A percentile compares a stretch with the other conserved stretches of the same genome.
phyloP scores from a whole-genome alignment of 192 early-diverging fungal species.

The Mortierella claussenii region DNA sequence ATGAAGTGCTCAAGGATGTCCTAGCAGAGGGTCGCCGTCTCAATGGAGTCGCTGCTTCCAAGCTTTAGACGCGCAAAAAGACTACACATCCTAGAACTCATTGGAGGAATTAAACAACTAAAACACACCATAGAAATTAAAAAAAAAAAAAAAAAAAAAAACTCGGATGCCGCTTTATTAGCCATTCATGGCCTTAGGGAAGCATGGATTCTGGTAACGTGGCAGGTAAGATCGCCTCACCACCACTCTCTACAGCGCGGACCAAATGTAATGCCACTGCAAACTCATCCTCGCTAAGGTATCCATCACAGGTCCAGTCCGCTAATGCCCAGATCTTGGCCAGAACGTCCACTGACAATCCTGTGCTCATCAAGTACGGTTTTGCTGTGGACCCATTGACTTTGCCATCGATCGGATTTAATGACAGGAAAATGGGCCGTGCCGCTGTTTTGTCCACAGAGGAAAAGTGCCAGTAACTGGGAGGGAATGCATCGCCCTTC shows the following conservation, averaged over 20 bases:
- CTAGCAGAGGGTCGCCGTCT: constrained; percentile 39
- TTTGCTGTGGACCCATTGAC: constrained; percentile 62
- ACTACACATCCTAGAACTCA: too few species aligned
- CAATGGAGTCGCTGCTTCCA: constrained; percentile 21
- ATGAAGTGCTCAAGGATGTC: constrained; percentile 44
- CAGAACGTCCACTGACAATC: constrained; percentile 70
- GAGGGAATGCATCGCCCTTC: constrained; percentile 38
- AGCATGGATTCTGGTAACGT: constrained; percentile 56
- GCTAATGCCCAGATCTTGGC: constrained; percentile 79
- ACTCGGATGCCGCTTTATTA: too few species aligned
- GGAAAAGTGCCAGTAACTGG: constrained; percentile 65
- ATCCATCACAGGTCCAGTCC: constrained; percentile 86
- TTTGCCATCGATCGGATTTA: constrained; percentile 72
- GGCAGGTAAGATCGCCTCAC: constrained; percentile 49
- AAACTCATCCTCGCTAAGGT: constrained; percentile 86
- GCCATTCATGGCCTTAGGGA: too few species aligned
- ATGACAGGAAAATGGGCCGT: constrained; percentile 56
- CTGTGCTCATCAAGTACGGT: constrained; percentile 72
- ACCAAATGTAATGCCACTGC: constrained; percentile 82
- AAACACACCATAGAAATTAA: background rate
- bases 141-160: background rate
- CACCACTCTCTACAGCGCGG: constrained; percentile 58
- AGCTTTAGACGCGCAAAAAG: constrained; percentile 6
- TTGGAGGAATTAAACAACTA: background rate
- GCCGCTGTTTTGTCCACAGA: constrained; percentile 61